Evolutionary conservation across 352 stramenopile genomes (phyloP), one percentile per base, ranked within the genome.

Genomic region (Phytophthora nicotianae): DNA sequence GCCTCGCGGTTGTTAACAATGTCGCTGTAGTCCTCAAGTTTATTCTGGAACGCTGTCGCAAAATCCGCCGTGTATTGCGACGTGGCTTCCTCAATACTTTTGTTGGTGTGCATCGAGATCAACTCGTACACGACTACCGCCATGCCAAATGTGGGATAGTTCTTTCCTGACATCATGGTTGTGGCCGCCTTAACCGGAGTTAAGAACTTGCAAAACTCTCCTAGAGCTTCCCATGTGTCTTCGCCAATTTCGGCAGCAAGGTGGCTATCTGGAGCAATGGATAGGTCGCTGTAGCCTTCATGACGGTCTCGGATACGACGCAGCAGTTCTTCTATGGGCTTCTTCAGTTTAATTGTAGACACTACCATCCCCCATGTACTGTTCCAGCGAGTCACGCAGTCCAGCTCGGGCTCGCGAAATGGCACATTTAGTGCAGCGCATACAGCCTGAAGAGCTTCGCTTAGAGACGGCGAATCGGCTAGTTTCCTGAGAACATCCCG

Each of bases 171-270:
- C 29, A n/a, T n/a, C n/a, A n/a, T n/a, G n/a, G n/a, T n/a, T n/a
- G n/a, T 70, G 13, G 62, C 55, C 7, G 52, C 62, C 10, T 66
- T 62, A 4, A 70, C 49, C 20, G 56, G 50, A 6, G 49, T 59
- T 27, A 70, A 45, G 13, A 62, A 62, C 0, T 42, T 43, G 20
- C 29, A 51, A 19, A 62, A 58, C 2, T 52, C 41, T 1, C 54
- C 10, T 1, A 65, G 56, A 0, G 35, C 35, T 5, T 1, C 5
- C 52, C 35, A 64, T 5, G 23, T 17, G 3, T 47, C 27, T 2
- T 23, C 20, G 10, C 0, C 9, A 21, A 59, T 42, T 1, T 7
- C 0, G n/a, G 10, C 3, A 5, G 49, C 50, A 1, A 66, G 49
- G 2, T 14, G 17, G 6, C 43, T 9, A 23, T 13, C 37, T 4